Evolutionary conservation across 2,329 filamentous ascomycete genomes (phyloP).

Genomic region (Lasiodiplodia hormozganensis): DNA sequence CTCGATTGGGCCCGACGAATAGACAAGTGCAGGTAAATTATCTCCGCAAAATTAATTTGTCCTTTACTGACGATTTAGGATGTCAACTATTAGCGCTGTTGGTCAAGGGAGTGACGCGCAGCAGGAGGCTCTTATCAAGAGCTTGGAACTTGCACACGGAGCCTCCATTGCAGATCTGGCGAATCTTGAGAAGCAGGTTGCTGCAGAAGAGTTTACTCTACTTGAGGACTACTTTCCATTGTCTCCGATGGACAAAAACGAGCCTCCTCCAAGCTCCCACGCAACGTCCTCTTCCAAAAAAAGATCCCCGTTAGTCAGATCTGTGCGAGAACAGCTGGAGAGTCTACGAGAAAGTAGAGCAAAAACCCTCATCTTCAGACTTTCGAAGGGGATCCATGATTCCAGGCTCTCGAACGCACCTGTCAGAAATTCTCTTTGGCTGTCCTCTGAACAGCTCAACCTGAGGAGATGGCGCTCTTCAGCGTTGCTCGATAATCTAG

Average conservation of each 20-base stretch:
- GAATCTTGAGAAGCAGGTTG: background rate
- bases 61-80: background rate
- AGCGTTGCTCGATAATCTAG: background rate
- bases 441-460: background rate
- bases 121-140: background rate
- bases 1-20: background rate
- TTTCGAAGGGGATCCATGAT: background rate
- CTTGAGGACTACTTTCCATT: background rate
- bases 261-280: background rate
- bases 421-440: background rate
- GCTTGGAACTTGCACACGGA: background rate
- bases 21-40: background rate
- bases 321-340: background rate
- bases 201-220: background rate
- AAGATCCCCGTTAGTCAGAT: background rate
- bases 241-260: too few relatives aligned
- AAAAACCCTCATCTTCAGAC: background rate
- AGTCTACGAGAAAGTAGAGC: background rate
- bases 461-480: background rate
- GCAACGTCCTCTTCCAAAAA: background rate
- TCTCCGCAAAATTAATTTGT: too few relatives aligned
- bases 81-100: background rate
- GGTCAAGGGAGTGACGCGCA: background rate
- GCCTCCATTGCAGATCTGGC: background rate
- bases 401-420: background rate